A percentile compares a stretch with the other conserved stretches of the same genome.
These are phyloP conservation scores for Stentor roeselii DNA, from an alignment of 73 alveolate species.

Conservation along the genomic window DNA sequence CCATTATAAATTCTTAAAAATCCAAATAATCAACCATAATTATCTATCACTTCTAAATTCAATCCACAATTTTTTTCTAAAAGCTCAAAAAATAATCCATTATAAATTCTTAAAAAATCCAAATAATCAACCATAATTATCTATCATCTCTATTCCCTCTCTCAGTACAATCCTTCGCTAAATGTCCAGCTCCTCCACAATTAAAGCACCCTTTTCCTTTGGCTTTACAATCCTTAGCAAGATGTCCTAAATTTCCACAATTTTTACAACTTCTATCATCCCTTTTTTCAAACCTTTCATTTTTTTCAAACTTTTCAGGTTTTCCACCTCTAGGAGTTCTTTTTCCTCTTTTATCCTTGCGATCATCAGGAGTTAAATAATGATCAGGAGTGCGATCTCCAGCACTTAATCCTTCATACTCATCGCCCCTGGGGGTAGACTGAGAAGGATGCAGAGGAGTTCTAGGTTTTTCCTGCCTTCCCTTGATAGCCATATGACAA, in stretches of 20 bases:
- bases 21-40: too few species aligned
- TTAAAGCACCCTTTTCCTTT: neutral
- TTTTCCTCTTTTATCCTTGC: conserved; percentile 26
- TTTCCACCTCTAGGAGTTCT: conserved; percentile 17
- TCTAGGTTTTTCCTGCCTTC: neutral
- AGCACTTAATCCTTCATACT: neutral
- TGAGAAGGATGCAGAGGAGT: conserved; percentile 4
- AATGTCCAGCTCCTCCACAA: conserved; percentile 19
- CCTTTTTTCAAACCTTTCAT: conserved; percentile 25
- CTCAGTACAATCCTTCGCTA: conserved; percentile 18
- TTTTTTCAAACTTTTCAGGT: neutral
- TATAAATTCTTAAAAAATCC: too few species aligned
- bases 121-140: too few species aligned
- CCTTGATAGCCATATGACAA: neutral
- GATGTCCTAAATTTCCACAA: conserved; percentile 12
- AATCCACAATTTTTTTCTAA: too few species aligned
- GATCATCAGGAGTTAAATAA: neutral
- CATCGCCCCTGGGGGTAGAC: neutral
- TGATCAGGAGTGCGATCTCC: conserved; percentile 4
- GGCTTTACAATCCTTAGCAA: conserved; percentile 24
- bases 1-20: too few species aligned
- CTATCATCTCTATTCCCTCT: too few species aligned
- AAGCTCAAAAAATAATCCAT: too few species aligned
- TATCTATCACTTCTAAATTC: too few species aligned
- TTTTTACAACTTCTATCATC: conserved; percentile 12